Base-by-base conservation (phyloP, 371 early-diverging fungal genomes). In the Mortierella polycephala region DNA sequence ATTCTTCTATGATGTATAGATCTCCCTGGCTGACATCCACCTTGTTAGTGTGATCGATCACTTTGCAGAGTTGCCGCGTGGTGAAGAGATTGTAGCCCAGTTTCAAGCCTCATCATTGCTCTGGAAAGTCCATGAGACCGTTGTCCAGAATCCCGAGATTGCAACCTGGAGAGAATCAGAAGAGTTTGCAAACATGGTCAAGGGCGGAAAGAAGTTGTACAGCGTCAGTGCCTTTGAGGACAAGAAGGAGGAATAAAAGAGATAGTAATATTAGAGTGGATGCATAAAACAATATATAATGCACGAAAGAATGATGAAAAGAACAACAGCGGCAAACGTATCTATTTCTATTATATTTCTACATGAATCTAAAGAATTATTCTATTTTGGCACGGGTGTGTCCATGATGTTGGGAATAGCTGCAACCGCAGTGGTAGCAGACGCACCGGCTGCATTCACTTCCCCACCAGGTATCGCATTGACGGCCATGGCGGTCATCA, bases 401-500 rank as follows among this genome's bases (percentile, higher is more conserved):
- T 74, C 74, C 74, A 74, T 74, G 44, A 74, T 60, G 41, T 74
- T 74, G 5, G 53, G 51, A 0, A 57, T 13, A 3, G 62, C 30
- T 11, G 63, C 51, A 10, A 53, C 20, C 7, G 58, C 42, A 16
- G 58, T 23, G 41, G 63, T 12, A 20, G 70, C 40, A 30, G 30
- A 30, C n/a, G 51, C 51, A 51, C 18, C 18, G 18, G 30, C 41
- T 2, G 58, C 7, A 4, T 20, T 30, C 1, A 49, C 12, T 37
- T 46, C 58, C 2, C 53, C 6, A 61, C 51, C 61, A n/a, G 62
- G 30, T 7, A 64, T 12, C 8, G 68, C 8, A 23, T 63, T 67
- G 18, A 64, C 47, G 3, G 62, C 68, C 77, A 77, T 71, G 51
- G 64, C 77, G 0, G 52, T 49, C 69, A 77, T 88, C 39, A 89